Evolutionary conservation across 2,329 filamentous ascomycete species (phyloP).

Genomic region (Scortechinia acanthostroma): DNA sequence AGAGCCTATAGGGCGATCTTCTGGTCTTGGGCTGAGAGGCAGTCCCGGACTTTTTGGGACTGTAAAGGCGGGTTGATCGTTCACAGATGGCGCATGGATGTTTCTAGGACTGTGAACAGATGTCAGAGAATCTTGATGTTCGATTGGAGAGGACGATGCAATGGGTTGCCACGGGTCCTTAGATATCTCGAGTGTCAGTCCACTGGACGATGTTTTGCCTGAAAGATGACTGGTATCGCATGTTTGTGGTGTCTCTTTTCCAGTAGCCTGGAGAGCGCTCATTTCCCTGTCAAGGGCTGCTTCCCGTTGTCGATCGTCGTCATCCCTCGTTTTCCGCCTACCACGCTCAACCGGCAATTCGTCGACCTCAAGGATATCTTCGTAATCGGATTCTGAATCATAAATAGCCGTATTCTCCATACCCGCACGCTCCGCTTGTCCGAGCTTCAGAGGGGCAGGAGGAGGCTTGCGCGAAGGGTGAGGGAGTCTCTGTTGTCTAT

Average conservation of each 20-base stretch:
- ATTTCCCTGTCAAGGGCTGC: constrained; percentile 49
- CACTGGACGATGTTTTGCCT: too few species aligned
- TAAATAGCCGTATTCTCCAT: constrained; percentile 31
- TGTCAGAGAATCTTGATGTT: constrained; percentile 36
- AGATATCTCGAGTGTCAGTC: too few species aligned
- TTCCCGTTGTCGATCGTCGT: constrained; percentile 77
- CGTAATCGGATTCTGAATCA: constrained; percentile 75
- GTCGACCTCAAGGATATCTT: constrained; percentile 67
- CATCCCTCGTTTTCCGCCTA: constrained; percentile 75
- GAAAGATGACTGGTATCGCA: constrained; percentile 40
- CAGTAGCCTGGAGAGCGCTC: too few species aligned
- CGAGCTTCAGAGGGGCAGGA: constrained; percentile 75
- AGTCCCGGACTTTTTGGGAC: constrained; percentile 48
- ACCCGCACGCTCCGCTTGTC: constrained; percentile 24
- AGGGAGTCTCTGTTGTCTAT: constrained; percentile 25
- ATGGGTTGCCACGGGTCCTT: too few species aligned
- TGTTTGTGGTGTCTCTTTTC: constrained; percentile 63
- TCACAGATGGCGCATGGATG: constrained; percentile 24
- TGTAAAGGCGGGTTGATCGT: constrained; percentile 42
- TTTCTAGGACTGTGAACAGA: constrained; percentile 34
- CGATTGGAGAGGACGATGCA: background rate
- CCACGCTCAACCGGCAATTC: constrained; percentile 63
- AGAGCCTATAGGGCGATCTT: constrained; percentile 55
- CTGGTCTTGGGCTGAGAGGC: constrained; percentile 54
- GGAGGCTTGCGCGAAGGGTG: constrained; percentile 68